A percentile compares a stretch with the other conserved stretches of the same genome.
Evolutionary conservation across 2,329 filamentous ascomycete species (phyloP).

Genomic region (Colletotrichum sp.): DNA sequence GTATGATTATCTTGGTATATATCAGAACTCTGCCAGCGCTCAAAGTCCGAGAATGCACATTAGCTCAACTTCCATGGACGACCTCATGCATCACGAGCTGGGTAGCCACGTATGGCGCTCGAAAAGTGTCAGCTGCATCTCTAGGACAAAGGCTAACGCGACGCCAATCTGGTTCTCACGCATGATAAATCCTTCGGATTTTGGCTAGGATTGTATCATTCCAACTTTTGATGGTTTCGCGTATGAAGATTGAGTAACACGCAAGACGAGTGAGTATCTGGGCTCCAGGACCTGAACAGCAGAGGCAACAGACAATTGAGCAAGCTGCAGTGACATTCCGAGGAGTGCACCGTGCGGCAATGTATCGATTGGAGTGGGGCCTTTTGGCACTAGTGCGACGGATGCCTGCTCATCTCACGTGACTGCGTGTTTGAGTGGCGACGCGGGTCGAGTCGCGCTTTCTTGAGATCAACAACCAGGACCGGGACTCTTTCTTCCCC

Average conservation of each 20-base stretch:
- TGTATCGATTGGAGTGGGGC: neutral
- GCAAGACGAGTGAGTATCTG: neutral
- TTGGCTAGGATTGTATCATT: neutral
- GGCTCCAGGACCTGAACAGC: neutral
- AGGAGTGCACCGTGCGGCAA: neutral
- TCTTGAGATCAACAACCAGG: neutral
- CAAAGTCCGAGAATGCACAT: neutral
- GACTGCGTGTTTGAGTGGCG: slow-evolving; percentile 18
- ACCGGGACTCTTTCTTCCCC: neutral
- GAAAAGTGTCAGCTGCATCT: slow-evolving; percentile 2
- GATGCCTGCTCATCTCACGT: neutral
- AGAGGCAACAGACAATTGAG: neutral
- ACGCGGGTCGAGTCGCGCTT: slow-evolving; percentile 22
- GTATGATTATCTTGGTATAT: neutral
- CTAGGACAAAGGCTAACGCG: neutral
- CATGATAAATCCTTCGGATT: neutral
- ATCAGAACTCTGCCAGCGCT: neutral
- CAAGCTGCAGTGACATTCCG: neutral
- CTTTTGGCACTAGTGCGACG: neutral
- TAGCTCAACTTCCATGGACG: neutral
- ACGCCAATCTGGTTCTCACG: slow-evolving; percentile 11
- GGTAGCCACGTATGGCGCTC: neutral
- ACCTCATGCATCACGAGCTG: neutral
- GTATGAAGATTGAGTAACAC: neutral
- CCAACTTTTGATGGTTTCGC: neutral